Evolutionary conservation across 352 stramenopile species (phyloP).

Genomic region (Thraustochytrium sp.): DNA sequence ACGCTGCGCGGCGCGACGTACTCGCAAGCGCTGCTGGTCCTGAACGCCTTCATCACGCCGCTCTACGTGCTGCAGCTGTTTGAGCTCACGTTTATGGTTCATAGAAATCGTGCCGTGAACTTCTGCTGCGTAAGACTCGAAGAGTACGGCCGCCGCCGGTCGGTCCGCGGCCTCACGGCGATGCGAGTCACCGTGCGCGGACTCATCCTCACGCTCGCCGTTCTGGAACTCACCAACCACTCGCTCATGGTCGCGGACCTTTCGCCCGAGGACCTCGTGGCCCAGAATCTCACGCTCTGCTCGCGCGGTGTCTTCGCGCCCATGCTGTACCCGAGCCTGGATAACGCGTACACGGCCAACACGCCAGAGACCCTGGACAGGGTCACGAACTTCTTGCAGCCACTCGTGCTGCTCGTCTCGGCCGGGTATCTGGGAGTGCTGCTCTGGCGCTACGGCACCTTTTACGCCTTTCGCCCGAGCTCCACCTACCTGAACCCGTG

Average conservation of each 20-base stretch:
- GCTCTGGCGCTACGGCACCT: slow-evolving; percentile 30
- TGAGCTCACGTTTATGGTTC: slow-evolving; percentile 24
- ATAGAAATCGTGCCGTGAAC: slow-evolving; percentile 10
- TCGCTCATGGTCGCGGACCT: neutral
- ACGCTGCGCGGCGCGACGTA: neutral
- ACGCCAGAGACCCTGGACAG: neutral
- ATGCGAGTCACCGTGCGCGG: neutral
- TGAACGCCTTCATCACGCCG: neutral
- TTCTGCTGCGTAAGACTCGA: slow-evolving; percentile 31
- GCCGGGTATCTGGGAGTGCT: neutral
- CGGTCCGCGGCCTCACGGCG: neutral
- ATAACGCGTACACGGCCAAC: neutral
- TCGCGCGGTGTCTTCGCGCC: neutral
- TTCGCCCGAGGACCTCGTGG: neutral
- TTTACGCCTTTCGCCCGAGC: neutral
- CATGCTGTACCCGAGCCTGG: neutral
- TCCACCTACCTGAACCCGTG: slow-evolving; percentile 31
- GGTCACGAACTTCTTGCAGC: neutral
- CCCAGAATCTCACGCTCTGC: neutral
- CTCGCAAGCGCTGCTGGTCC: neutral
- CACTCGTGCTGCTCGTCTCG: neutral
- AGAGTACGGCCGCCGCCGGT: neutral
- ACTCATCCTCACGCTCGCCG: neutral
- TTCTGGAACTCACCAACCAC: neutral
- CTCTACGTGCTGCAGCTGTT: slow-evolving; percentile 22